Evolutionary conservation across 768 basidiomycete species (phyloP).

Genomic region (Psilocybe cubensis): DNA sequence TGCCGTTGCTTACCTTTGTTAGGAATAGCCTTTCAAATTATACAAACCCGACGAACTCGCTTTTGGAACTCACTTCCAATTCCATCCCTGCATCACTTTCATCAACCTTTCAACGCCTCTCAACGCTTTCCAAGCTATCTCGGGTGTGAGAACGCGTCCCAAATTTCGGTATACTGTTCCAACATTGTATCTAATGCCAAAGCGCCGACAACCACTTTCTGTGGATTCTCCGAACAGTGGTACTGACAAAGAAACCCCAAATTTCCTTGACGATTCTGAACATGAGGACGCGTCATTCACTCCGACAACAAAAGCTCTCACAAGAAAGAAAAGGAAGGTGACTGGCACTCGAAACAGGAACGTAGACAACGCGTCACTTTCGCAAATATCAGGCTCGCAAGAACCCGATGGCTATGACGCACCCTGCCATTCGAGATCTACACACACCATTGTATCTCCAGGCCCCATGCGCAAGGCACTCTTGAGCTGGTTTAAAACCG

Average conservation of each 20-base stretch:
- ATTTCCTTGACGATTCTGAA: constrained; percentile 16
- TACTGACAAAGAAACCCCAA: constrained; percentile 16
- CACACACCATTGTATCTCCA: constrained; percentile 50
- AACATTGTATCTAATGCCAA: constrained; percentile 23
- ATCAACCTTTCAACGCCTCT: no score
- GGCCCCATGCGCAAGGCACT: constrained; percentile 51
- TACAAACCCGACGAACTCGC: no score
- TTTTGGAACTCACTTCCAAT: no score
- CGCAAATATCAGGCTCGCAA: constrained; percentile 9
- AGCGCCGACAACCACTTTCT: constrained; percentile 24
- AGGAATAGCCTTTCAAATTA: no score
- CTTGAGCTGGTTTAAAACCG: constrained; percentile 72
- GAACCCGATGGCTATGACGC: constrained; percentile 16
- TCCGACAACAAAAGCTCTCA: constrained; percentile 5
- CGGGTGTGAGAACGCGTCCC: no score
- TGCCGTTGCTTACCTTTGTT: no score
- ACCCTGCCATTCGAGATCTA: constrained; percentile 44
- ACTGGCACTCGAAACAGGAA: constrained; percentile 4
- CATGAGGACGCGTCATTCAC: constrained; percentile 22
- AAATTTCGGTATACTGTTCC: not conserved
- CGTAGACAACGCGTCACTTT: constrained; percentile 12
- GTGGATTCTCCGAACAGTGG: constrained; percentile 22
- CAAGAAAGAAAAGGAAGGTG: constrained; percentile 7
- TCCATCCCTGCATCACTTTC: no score
- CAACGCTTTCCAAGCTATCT: no score